Conservation (phyloP, 148 eudicot genomes). For the Tetragonia tetragonoides region DNA sequence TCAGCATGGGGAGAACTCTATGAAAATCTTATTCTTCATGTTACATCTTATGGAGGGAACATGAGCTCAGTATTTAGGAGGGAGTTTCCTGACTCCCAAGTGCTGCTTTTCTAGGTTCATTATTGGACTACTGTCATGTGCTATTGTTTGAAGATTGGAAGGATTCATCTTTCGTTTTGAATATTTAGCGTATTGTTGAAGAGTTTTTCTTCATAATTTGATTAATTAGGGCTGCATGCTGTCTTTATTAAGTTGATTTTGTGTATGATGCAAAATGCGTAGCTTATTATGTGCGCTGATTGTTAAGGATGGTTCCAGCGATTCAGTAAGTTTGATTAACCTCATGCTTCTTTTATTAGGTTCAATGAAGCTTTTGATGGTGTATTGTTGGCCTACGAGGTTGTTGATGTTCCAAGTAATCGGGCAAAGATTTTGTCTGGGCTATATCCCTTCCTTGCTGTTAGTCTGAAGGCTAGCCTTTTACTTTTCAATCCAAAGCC, state of each 20-base stretch:
- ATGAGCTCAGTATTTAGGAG: neutral
- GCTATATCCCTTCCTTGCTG: conserved; percentile 60
- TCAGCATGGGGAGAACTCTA: too few species aligned
- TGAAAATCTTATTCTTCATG: neutral
- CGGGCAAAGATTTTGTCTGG: conserved; percentile 64
- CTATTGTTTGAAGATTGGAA: neutral
- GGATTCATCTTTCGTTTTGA: neutral
- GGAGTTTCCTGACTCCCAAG: neutral
- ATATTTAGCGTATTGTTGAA: neutral
- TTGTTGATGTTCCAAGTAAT: conserved; percentile 29
- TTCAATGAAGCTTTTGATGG: conserved; percentile 75
- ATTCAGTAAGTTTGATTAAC: neutral
- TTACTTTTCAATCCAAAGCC: conserved; percentile 78
- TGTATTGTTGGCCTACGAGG: conserved; percentile 71
- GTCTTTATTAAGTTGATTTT: neutral
- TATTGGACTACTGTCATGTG: neutral
- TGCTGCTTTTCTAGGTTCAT: neutral
- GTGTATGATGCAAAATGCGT: neutral
- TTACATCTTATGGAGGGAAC: neutral
- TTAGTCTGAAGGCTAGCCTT: conserved; percentile 50
- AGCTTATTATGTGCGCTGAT: neutral
- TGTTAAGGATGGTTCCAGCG: neutral
- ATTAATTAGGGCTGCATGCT: neutral
- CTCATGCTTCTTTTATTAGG: conserved; percentile 34
- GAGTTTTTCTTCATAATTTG: neutral